A percentile compares a stretch with the other conserved stretches of the same genome.
Evolutionary conservation across 768 basidiomycete species (phyloP).

Genomic region (Dioszegia aurantiaca): DNA sequence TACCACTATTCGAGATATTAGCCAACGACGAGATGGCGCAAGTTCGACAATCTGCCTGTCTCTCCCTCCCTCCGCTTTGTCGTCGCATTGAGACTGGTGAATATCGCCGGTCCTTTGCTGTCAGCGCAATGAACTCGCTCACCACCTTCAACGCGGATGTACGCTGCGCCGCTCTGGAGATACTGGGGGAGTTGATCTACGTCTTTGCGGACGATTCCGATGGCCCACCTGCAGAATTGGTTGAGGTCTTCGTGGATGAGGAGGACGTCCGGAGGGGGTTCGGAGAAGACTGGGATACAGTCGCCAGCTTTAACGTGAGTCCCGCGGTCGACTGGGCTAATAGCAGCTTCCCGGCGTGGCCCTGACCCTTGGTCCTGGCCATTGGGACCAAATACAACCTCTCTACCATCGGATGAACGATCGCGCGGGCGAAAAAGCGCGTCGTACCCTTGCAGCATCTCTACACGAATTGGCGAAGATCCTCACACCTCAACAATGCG

Average conservation of each 20-base stretch:
- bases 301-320: constrained; percentile 53
- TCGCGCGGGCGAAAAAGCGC: constrained; percentile 64
- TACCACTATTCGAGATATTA: constrained; percentile 73
- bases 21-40: constrained; percentile 70
- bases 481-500: constrained; percentile 68
- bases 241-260: constrained; percentile 69
- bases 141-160: constrained; percentile 56
- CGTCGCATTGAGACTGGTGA: constrained; percentile 60
- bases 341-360: constrained; percentile 82
- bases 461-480: constrained; percentile 85
- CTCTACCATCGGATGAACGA: constrained; percentile 66
- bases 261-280: constrained; percentile 11
- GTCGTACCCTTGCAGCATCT: constrained; percentile 78
- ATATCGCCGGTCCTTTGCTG: constrained; percentile 64
- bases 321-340: neutral
- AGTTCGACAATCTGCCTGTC: constrained; percentile 82
- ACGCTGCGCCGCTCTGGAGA: constrained; percentile 74
- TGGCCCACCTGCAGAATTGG: constrained; percentile 68
- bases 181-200: constrained; percentile 83
- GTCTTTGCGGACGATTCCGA: constrained; percentile 65
- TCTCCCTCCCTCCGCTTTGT: constrained; percentile 77
- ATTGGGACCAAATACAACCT: constrained; percentile 70
- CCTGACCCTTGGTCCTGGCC: constrained; percentile 68
- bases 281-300: constrained; percentile 47
- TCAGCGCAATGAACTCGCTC: constrained; percentile 65